Evolutionary conservation across 345 rosid species (phyloP), one percentile per base, ranked within the genome.

Genomic region (Iberis pinnata): DNA sequence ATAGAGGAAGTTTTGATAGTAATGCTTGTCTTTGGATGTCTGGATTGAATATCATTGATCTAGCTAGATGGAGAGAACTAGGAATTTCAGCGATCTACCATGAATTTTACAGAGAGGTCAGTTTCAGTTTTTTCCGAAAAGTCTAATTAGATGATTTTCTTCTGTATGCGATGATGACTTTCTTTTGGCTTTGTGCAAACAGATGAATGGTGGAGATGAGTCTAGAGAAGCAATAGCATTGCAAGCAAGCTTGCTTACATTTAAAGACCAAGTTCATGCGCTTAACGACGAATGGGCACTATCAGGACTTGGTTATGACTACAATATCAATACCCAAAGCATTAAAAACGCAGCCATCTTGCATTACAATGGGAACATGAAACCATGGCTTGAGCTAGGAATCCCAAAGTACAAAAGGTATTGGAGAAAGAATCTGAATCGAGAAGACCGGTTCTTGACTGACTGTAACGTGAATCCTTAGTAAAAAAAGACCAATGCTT

Each of bases 371-470:
- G 98, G 98, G 53, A 84, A 84, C 80, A 80, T 87, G 96, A 90
- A 90, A 67, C 96, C 96, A 36, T 90, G 98, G 98, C 89, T 87
- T 56, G 98, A 92, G 69, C 74, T 92, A 46, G 98, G 96, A 51
- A 79, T 92, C 62, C 82, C 80, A 27, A 75, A 75, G 61, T 92
- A 84, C 67, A 82, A 78, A 49, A 52, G 7, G 38, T 73, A 69
- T 48, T 88, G 98, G 98, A 76, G 71, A 57, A 92, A 75, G 69
- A 71, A 78, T 68, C 70, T 92, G 45, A 88, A 78, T 37, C 73
- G 65, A 18, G 82, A 76, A 59, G 79, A 88, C 73, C 57, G 43
- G 12, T 78, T 79, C 64, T 71, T 92, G 77, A 75, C 78, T 24
- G 84, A 83, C 39, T 92, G 96, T 86, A 92, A 88, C 69, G 87